Evolutionary conservation across 768 basidiomycete species (phyloP).

Genomic region (Rhizopogon rudus): DNA sequence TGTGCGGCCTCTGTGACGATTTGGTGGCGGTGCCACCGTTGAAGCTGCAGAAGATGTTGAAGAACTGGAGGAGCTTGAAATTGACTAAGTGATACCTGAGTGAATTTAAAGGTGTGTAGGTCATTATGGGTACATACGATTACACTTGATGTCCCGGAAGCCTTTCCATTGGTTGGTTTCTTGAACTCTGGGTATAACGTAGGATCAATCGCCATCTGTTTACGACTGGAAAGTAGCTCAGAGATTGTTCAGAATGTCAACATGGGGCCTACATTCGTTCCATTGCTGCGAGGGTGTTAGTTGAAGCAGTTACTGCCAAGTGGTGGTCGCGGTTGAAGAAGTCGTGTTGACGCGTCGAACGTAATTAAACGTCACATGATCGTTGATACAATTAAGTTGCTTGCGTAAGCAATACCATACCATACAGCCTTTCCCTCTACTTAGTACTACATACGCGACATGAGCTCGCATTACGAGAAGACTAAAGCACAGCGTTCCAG

Average conservation of each 20-base stretch:
- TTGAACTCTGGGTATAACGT: conserved; percentile 25
- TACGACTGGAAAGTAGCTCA: conserved; percentile 12
- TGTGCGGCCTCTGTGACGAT: conserved; percentile 8
- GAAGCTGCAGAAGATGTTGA: conserved; percentile 16
- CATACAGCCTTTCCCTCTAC: too few species aligned
- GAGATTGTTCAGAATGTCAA: too few species aligned
- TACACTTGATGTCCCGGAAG: conserved; percentile 4
- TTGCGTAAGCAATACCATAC: too few species aligned
- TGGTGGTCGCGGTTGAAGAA: background rate
- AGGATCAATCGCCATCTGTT: conserved; percentile 21
- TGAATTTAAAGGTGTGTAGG: background rate
- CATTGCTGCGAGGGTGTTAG: conserved; percentile 13
- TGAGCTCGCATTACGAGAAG: background rate
- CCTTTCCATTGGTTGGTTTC: conserved; percentile 15
- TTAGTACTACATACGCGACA: too few species aligned
- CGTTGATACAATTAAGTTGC: background rate
- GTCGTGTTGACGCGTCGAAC: conserved; percentile 20
- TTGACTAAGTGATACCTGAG: conserved; percentile 10
- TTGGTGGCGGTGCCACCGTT: conserved; percentile 9
- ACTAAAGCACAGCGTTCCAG: conserved; percentile 31
- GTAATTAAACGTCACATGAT: conserved; percentile 14
- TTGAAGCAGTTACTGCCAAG: background rate
- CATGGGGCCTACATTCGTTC: conserved; percentile 18
- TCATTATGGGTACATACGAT: conserved; percentile 15
- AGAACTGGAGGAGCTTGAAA: conserved; percentile 12